Conservation (phyloP, 2,329 filamentous ascomycete species). For the Fusarium circinatum region DNA sequence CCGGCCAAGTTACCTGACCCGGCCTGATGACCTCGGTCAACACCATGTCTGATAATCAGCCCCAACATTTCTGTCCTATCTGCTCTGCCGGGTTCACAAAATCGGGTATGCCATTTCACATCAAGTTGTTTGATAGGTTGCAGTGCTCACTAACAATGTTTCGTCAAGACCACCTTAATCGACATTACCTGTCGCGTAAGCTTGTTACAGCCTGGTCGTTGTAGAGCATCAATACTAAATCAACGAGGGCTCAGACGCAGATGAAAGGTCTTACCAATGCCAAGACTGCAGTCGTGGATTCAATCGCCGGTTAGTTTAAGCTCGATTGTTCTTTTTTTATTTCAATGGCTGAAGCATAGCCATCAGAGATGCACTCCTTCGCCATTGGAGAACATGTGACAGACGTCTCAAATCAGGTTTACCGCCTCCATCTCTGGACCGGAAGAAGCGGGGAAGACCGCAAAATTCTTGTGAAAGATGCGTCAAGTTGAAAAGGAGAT, state of each 20-base stretch:
- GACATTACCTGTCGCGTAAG: not conserved
- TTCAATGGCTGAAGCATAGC: not conserved
- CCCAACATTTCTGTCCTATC: not conserved
- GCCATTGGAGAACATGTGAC: conserved; percentile 23
- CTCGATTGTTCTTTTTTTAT: too few relatives aligned
- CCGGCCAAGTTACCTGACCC: not conserved
- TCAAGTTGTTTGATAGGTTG: not conserved
- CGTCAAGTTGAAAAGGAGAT: conserved; percentile 10
- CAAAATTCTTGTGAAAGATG: conserved; percentile 4
- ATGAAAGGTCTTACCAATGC: not conserved
- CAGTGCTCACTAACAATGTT: not conserved
- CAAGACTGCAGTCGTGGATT: conserved; percentile 4
- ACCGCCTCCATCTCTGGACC: not conserved
- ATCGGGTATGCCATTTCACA: not conserved
- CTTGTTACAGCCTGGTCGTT: not conserved
- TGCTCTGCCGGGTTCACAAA: not conserved
- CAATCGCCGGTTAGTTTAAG: conserved; percentile 7
- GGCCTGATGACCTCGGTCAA: not conserved
- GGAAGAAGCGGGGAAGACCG: conserved; percentile 4
- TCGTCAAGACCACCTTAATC: not conserved
- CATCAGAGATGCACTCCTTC: conserved; percentile 14
- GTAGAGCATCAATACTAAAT: not conserved
- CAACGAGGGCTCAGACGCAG: not conserved
- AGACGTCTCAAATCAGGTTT: not conserved
- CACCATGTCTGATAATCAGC: not conserved